phyloP scores from a whole-genome alignment of 73 alveolate genomes.

The Tetrahymena thermophila region DNA sequence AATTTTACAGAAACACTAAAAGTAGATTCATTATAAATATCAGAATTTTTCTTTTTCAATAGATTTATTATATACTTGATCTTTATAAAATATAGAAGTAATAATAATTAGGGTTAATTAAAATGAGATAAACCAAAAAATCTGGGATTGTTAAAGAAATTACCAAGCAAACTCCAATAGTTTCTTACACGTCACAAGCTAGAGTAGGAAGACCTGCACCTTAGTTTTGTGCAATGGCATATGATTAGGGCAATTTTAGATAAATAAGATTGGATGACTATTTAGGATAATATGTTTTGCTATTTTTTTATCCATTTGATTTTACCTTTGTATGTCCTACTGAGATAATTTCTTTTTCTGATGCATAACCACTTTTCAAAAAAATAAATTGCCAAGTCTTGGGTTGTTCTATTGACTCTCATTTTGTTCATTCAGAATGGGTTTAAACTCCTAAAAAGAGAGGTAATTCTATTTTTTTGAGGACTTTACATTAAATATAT shows the following conservation, averaged over 20 bases:
- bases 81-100: background rate
- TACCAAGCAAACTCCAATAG: background rate
- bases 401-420: slow-evolving; percentile 80
- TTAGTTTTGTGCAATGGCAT: background rate
- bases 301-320: slow-evolving; percentile 99
- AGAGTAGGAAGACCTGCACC: background rate
- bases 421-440: slow-evolving; percentile 77
- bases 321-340: slow-evolving; percentile 99
- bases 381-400: slow-evolving; percentile 69
- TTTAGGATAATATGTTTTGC: slow-evolving; percentile 93
- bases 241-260: slow-evolving; percentile 47
- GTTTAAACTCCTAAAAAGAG: slow-evolving; percentile 77
- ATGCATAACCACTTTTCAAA: slow-evolving; percentile 44
- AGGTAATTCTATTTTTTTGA: background rate
- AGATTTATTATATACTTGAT: background rate
- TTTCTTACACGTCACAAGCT: background rate
- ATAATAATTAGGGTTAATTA: no score
- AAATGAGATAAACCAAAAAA: background rate
- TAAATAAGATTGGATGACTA: slow-evolving; percentile 74
- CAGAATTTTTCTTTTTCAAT: no score
- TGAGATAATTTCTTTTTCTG: slow-evolving; percentile 73
- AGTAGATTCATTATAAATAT: background rate
- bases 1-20: background rate
- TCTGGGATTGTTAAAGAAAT: background rate
- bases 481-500: background rate